Conservation (phyloP, 805 yeast genomes). For the Cyberlindnera nakhonratchasimensis region DNA sequence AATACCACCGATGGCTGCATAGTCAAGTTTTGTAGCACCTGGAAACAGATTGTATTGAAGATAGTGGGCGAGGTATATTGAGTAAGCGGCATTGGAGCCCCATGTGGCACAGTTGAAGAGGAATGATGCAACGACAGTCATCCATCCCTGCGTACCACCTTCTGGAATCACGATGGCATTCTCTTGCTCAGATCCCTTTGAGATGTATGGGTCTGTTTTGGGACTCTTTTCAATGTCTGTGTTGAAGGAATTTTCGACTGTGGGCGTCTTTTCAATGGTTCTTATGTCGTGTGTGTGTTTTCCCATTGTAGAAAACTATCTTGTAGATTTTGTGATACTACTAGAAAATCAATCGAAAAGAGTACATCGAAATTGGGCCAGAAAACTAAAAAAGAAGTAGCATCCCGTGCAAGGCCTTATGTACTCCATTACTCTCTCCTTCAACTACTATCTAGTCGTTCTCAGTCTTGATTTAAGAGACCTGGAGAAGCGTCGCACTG, state of each 20-base stretch:
- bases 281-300: neutral
- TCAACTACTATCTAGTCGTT: no score
- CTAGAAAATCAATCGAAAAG: neutral
- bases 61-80: conserved; percentile 60
- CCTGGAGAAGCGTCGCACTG: neutral
- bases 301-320: neutral
- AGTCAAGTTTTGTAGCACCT: conserved; percentile 56
- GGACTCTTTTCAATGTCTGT: conserved; percentile 6
- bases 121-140: conserved; percentile 22
- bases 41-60: conserved; percentile 44
- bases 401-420: no score
- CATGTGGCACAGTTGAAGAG: conserved; percentile 27
- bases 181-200: neutral
- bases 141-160: conserved; percentile 28
- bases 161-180: conserved; percentile 24
- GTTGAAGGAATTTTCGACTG: conserved; percentile 1
- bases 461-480: neutral
- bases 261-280: conserved; percentile 3
- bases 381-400: no score
- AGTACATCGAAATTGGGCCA: no score
- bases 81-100: conserved; percentile 38
- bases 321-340: no score
- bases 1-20: conserved; percentile 66
- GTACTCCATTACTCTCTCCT: no score
- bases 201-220: neutral